Base-by-base conservation (phyloP, 345 rosid genomes). In the Erysimum cheiranthoides region DNA sequence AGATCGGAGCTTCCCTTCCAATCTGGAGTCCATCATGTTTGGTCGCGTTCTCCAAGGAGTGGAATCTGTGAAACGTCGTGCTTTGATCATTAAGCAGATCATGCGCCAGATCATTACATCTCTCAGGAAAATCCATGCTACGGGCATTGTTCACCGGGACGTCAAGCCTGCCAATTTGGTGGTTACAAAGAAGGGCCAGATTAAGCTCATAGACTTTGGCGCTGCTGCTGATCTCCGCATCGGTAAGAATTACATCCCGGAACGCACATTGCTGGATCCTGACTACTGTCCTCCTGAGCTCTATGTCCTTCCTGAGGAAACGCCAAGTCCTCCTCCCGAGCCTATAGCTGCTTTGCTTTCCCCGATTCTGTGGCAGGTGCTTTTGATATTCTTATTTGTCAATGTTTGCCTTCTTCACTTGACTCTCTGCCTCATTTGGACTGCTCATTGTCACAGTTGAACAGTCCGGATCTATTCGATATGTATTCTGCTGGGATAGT, bases 181-280 rank as follows among this genome's bases (percentile, higher is more conserved):
- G 64, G 97, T 94, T 72, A 89, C 98, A 40, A 92, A 90, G 85
- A 89, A 80, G 59, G 97, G 98, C 1, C 86, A 84, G 85, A 86
- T 94, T 63, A 94, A 92, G 86, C 96, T 94, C 78, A 94, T 94
- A 47, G 98, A 94, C 83, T 92, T 94, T 71, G 97, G 97, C 11
- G 97, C 97, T 31, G 98, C 98, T 53, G 82, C 96, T 30, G 98
- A 94, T 75, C 96, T 94, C 54, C 92, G 98, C 16, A 94, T 92
- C n/a, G 98, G 98, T 45, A 94, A 94, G 84, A 94, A 94, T 71
- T 94, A 85, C 73, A 75, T 89, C 59, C 97, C 97, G 0, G 54
- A 92, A 12, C 83, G 86, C 32, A 73, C 80, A 8, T 84, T 94
- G 76, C 88, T 94, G 8, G 98, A 94, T 81, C 97, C 98, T 18